Evolutionary conservation across 2,329 filamentous ascomycete genomes (phyloP).

Genomic region (Aspergillus novofumigatus): DNA sequence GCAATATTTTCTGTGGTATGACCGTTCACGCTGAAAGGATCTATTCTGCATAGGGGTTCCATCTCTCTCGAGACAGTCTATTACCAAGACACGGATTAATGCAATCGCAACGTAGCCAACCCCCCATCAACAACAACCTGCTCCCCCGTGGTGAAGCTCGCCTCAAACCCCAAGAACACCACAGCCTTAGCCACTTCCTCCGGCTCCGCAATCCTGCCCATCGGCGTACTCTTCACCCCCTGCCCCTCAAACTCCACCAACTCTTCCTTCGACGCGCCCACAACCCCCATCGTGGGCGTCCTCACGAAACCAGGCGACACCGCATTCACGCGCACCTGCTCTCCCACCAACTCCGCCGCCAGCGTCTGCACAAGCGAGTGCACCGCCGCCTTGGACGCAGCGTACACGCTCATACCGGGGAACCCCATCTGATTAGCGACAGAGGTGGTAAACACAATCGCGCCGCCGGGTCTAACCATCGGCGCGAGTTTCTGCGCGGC

Average conservation of each 20-base stretch:
- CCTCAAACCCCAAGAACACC: conserved; percentile 8
- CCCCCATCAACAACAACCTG: conserved; percentile 9
- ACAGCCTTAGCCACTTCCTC: conserved; percentile 6
- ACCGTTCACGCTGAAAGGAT: too few species aligned
- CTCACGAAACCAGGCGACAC: conserved; percentile 9
- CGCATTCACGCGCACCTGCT: conserved; percentile 6
- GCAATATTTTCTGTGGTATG: too few species aligned
- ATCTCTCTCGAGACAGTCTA: background rate
- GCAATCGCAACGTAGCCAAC: background rate
- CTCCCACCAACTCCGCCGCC: conserved; percentile 5
- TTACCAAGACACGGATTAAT: background rate
- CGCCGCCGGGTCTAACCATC: conserved; percentile 5
- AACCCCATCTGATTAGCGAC: conserved; percentile 4
- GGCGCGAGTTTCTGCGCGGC: conserved; percentile 5
- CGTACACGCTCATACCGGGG: conserved; percentile 6
- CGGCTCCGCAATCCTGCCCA: conserved; percentile 3
- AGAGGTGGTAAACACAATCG: conserved; percentile 10
- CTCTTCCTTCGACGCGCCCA: conserved; percentile 3
- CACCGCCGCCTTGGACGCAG: conserved; percentile 7
- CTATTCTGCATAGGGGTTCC: too few species aligned
- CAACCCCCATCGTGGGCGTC: conserved; percentile 10
- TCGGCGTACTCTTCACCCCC: conserved; percentile 2
- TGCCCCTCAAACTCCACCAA: conserved; percentile 5
- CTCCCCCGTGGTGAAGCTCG: conserved; percentile 8
- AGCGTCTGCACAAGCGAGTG: conserved; percentile 6